Base-by-base conservation (phyloP, 1,139 yeast genomes). In the Protomyces pachydermus region DNA sequence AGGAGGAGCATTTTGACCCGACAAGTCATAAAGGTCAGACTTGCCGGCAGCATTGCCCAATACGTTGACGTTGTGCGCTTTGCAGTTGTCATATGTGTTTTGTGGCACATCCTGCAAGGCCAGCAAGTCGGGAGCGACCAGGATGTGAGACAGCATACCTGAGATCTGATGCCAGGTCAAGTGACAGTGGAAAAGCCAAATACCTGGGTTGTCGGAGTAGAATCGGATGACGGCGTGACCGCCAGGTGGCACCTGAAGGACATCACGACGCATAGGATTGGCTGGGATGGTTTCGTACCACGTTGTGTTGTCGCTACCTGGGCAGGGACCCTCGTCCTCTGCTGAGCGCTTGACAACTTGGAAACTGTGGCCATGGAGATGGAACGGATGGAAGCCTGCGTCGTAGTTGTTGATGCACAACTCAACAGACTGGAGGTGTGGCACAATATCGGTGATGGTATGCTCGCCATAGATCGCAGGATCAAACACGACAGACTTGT, bases 151-250 rank as follows among this genome's bases (percentile, higher is more conserved):
- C 50, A 91, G 91, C 67, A 90, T 80, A 67, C 97, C 97, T 76
- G 89, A 96, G 71, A 84, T 85, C 79, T 90, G 81, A 78, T 90
- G 97, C 97, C 97, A 90, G 8, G 54, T 35, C 23, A 58, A 42
- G 72, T 90, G 97, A 77, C 97, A 91, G 75, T 90, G 97, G 88
- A 90, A 90, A 72, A 87, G 80, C 95, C 96, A 89, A 51, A 88
- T 90, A 71, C 96, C 96, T 34, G 96, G 96, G 74, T 89, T 88
- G 71, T 86, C 84, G 61, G 95, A 89, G 14, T 79, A 81, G 76
- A 88, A 88, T 72, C 96, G 80, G 56, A 78, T 58, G n/a, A 81
- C 82, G 71, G 89, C 81, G 75, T 85, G 84, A 37, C 91, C 88
- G 70, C 85, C 85, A 37, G 88, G 84, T 68, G 81, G 81, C 39